Conservation (phyloP, 306 rosid genomes). For the Parietaria judaica region DNA sequence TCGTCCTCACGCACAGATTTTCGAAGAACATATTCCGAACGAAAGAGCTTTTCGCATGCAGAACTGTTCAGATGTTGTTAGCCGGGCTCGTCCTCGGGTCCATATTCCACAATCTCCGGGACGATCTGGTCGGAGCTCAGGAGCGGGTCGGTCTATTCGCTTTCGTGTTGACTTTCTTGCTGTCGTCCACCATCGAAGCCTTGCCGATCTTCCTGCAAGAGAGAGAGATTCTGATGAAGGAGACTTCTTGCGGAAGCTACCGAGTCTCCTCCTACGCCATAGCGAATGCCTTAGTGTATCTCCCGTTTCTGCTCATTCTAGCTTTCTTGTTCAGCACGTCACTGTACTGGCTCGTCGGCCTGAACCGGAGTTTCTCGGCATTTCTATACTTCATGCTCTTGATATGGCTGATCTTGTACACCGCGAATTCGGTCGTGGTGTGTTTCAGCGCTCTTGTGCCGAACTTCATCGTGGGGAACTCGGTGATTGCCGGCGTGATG, state of each 20-base stretch:
- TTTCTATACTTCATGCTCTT: slow-evolving; percentile 62
- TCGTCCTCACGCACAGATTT: slow-evolving; percentile 84
- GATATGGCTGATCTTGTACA: slow-evolving; percentile 80
- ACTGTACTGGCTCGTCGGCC: slow-evolving; percentile 81
- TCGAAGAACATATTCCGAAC: slow-evolving; percentile 78
- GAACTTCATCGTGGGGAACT: slow-evolving; percentile 89
- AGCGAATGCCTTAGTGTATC: slow-evolving; percentile 77
- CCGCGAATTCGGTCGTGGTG: slow-evolving; percentile 90
- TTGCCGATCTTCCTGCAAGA: slow-evolving; percentile 87
- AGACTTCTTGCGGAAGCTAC: slow-evolving; percentile 83
- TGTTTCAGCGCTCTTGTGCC: slow-evolving; percentile 91
- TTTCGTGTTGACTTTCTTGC: slow-evolving; percentile 61
- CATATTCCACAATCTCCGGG: slow-evolving; percentile 69
- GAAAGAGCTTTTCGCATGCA: slow-evolving; percentile 76
- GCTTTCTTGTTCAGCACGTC: slow-evolving; percentile 69
- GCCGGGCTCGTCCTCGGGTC: slow-evolving; percentile 78
- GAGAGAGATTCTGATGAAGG: slow-evolving; percentile 88
- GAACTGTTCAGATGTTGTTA: slow-evolving; percentile 84
- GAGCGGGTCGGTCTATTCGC: slow-evolving; percentile 93
- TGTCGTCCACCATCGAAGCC: slow-evolving; percentile 88
- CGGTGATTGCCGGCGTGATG: slow-evolving; percentile 74
- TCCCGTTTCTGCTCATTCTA: slow-evolving; percentile 83
- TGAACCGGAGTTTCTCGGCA: slow-evolving; percentile 55
- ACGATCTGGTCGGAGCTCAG: slow-evolving; percentile 47
- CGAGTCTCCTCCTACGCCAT: slow-evolving; percentile 84